phyloP scores from a whole-genome alignment of 331 rosid species.

The Arachis monticola region DNA sequence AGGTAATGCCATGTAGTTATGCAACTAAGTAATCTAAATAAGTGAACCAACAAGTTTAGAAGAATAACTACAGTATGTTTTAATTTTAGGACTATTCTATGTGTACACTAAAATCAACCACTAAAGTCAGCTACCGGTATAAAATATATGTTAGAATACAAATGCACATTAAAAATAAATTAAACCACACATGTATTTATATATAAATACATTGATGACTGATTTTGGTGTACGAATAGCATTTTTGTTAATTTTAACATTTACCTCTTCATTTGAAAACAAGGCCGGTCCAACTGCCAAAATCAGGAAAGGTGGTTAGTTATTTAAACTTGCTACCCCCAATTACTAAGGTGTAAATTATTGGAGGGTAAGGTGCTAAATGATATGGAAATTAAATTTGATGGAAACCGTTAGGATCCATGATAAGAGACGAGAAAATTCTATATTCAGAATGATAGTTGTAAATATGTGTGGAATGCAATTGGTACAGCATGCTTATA shows the following conservation, averaged over 20 bases:
- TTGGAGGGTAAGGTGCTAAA: background rate
- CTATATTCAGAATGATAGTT: background rate
- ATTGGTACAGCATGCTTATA: background rate
- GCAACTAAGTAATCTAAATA: background rate
- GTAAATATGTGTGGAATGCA: background rate
- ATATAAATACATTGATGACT: no score
- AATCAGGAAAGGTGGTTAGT: slow-evolving; percentile 19
- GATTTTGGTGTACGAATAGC: no score
- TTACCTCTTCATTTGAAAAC: slow-evolving; percentile 47
- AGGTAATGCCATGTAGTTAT: slow-evolving; percentile 3
- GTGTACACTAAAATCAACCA: no score
- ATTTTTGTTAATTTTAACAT: background rate
- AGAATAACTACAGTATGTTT: background rate
- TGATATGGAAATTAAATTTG: background rate
- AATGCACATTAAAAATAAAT: no score
- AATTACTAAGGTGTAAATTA: background rate
- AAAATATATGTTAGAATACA: no score
- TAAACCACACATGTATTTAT: no score
- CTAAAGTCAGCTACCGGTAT: no score
- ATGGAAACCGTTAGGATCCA: background rate
- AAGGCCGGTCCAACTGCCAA: slow-evolving; percentile 40
- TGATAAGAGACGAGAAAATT: no score
- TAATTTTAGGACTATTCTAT: no score
- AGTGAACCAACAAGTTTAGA: background rate
- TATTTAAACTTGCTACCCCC: background rate